These are phyloP conservation scores for Bocquillonia castaneifolia DNA, from an alignment of 441 rosid genomes.

Conservation along the genomic window DNA sequence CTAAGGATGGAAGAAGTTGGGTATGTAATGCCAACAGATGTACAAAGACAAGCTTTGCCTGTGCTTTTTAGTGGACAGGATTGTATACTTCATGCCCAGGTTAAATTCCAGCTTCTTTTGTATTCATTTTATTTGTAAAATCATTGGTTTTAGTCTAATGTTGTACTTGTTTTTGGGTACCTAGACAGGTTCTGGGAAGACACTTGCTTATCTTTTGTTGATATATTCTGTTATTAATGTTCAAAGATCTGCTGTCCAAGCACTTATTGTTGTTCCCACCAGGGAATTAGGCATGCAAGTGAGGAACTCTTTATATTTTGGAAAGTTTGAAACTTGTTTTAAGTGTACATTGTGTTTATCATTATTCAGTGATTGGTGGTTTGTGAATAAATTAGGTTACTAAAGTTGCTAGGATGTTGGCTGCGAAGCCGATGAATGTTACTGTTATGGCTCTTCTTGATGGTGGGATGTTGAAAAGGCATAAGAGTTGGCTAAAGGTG, in stretches of 20 bases:
- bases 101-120: slow-evolving; percentile 11
- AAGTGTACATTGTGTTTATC: slow-evolving; percentile 1
- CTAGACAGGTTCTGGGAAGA: slow-evolving; percentile 95
- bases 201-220: slow-evolving; percentile 64
- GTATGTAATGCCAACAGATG: slow-evolving; percentile 49
- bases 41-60: slow-evolving; percentile 70
- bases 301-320: slow-evolving; percentile 21
- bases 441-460: slow-evolving; percentile 85
- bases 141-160: too few relatives aligned
- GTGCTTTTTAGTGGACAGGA: slow-evolving; percentile 61
- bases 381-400: slow-evolving; percentile 42
- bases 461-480: slow-evolving; percentile 74
- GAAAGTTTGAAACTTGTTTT: background rate
- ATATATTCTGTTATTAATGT: slow-evolving; percentile 60
- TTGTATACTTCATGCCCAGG: slow-evolving; percentile 89
- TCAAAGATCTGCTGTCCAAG: slow-evolving; percentile 71
- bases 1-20: slow-evolving; percentile 72
- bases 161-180: slow-evolving; percentile 26
- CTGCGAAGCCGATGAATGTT: slow-evolving; percentile 46
- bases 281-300: slow-evolving; percentile 92
- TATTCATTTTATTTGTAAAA: background rate
- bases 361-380: background rate
- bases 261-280: slow-evolving; percentile 74
- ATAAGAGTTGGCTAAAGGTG: slow-evolving; percentile 87
- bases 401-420: slow-evolving; percentile 73